Conservation (phyloP, 75 land plant genomes). For the Chamaecyparis obtusa region DNA sequence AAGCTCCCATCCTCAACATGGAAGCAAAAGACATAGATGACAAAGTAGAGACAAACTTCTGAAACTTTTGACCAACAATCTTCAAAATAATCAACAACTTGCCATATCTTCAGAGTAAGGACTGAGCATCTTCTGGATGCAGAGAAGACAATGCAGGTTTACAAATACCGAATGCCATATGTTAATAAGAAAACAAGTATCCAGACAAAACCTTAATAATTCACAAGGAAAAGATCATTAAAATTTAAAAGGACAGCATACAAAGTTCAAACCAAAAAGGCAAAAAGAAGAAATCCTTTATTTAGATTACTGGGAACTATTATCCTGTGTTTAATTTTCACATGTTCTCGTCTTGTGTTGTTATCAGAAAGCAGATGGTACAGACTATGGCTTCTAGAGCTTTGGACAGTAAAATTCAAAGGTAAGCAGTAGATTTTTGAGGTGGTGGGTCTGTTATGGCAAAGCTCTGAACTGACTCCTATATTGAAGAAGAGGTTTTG, state of each 20-base stretch:
- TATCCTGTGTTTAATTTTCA: not conserved
- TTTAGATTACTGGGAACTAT: not conserved
- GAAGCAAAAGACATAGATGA: conserved; percentile 1
- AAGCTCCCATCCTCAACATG: not conserved
- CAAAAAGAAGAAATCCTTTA: not conserved
- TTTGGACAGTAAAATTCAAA: not conserved
- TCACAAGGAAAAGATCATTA: not conserved
- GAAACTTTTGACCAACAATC: not conserved
- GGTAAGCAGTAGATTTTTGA: not conserved
- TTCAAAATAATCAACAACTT: not conserved
- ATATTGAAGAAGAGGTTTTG: not conserved
- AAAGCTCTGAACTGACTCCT: not conserved
- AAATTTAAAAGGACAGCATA: not conserved
- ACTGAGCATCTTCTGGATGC: not conserved
- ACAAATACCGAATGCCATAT: not conserved
- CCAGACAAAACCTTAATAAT: not conserved
- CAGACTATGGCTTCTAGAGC: not conserved
- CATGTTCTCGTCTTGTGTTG: not conserved
- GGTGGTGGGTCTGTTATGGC: not conserved
- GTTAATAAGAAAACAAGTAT: not conserved
- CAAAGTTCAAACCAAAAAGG: not conserved
- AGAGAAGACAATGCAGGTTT: not conserved
- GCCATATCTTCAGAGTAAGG: not conserved
- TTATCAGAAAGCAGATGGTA: not conserved
- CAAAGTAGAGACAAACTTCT: not conserved